A percentile compares a stretch with the other conserved stretches of the same genome.
Conservation (phyloP, 805 yeast genomes). For the Blastobotrys americana region DNA sequence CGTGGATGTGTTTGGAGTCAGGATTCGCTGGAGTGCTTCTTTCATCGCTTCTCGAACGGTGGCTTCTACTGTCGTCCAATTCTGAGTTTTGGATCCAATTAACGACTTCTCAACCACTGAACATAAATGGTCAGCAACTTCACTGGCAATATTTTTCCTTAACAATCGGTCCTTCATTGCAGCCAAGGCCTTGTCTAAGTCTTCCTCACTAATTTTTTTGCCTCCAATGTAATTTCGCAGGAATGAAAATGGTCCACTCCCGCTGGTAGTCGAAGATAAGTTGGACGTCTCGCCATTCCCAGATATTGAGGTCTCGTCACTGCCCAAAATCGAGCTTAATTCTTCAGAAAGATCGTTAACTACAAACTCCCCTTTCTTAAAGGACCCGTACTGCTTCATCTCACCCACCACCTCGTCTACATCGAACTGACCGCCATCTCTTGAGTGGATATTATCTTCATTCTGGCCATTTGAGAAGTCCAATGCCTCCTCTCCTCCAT, state of each 20-base stretch:
- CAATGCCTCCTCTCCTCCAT: constrained; percentile 36
- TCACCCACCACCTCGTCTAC: constrained; percentile 23
- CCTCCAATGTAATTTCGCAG: constrained; percentile 61
- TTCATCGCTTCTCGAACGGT: constrained; percentile 58
- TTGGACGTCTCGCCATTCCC: constrained; percentile 1
- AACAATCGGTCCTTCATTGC: constrained; percentile 71
- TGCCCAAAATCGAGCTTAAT: constrained; percentile 36
- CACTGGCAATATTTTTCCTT: constrained; percentile 84
- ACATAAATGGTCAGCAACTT: constrained; percentile 68
- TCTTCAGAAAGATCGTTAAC: constrained; percentile 56
- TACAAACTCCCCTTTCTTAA: constrained; percentile 51
- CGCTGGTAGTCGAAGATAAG: neutral
- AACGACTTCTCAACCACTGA: constrained; percentile 63
- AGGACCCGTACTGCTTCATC: constrained; percentile 34
- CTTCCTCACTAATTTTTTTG: constrained; percentile 53
- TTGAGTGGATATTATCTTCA: constrained; percentile 14
- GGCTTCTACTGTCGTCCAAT: constrained; percentile 64
- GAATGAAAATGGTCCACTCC: constrained; percentile 39
- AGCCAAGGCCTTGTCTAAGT: constrained; percentile 56
- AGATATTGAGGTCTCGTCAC: no score
- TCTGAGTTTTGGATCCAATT: constrained; percentile 63
- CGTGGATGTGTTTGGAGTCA: constrained; percentile 88
- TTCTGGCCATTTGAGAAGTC: constrained; percentile 46
- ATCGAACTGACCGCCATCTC: constrained; percentile 13
- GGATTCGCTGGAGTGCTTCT: constrained; percentile 55